These are phyloP conservation scores for Torrubiella hemipterigena DNA, from an alignment of 2,329 filamentous ascomycete species.

Conservation along the genomic window DNA sequence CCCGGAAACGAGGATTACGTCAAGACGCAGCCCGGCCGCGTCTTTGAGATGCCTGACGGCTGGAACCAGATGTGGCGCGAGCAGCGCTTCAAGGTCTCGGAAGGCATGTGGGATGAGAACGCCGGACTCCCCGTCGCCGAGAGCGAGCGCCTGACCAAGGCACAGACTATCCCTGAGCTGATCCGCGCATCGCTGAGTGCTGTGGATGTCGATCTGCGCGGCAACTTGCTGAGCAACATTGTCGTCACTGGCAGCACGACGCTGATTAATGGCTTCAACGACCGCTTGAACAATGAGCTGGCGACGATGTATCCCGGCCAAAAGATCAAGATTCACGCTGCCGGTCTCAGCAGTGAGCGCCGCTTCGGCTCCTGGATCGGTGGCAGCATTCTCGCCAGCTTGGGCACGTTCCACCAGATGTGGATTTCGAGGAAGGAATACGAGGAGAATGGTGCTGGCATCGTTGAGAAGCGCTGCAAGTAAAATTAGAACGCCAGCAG, in stretches of 20 bases:
- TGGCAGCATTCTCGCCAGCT: constrained; percentile 84
- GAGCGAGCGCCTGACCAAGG: constrained; percentile 43
- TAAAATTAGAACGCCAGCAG: constrained; percentile 24
- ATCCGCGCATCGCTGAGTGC: constrained; percentile 65
- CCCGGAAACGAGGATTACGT: constrained; percentile 67
- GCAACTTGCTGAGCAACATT: constrained; percentile 74
- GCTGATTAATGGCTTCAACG: constrained; percentile 82
- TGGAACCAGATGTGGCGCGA: constrained; percentile 90
- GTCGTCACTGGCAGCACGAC: constrained; percentile 85
- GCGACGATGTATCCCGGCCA: constrained; percentile 71
- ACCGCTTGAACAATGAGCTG: constrained; percentile 78
- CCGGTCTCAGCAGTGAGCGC: constrained; percentile 75
- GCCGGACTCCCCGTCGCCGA: constrained; percentile 48
- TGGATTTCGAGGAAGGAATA: constrained; percentile 98
- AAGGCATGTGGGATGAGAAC: constrained; percentile 83
- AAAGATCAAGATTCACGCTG: constrained; percentile 78
- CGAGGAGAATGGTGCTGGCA: constrained; percentile 80
- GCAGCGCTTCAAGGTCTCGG: constrained; percentile 75
- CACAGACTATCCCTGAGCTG: constrained; percentile 73
- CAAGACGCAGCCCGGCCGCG: constrained; percentile 61
- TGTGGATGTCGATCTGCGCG: constrained; percentile 81
- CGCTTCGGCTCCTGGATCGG: constrained; percentile 94
- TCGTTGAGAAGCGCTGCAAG: constrained; percentile 96
- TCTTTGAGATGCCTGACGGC: constrained; percentile 95
- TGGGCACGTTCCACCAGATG: constrained; percentile 98